Percentiles rank a stretch among this genome's conserved stretches.
Evolutionary conservation across 768 basidiomycete species (phyloP).

Genomic region (Auricularia sp.): DNA sequence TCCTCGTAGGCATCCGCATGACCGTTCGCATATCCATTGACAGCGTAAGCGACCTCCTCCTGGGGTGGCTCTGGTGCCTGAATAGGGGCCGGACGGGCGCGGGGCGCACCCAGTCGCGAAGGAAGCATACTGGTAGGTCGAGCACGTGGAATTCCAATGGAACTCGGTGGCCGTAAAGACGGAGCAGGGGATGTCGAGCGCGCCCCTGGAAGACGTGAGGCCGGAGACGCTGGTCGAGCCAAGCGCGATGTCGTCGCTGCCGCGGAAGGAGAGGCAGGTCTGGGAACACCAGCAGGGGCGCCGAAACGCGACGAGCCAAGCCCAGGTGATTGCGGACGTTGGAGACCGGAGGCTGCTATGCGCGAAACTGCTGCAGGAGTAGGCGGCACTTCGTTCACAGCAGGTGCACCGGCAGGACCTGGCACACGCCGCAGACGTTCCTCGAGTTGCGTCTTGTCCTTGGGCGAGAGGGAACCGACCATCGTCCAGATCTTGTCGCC

Average conservation of each 20-base stretch:
- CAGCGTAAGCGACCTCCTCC: slow-evolving; percentile 14
- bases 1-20: slow-evolving; percentile 19
- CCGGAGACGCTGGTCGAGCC: slow-evolving; percentile 29
- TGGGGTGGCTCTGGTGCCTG: neutral
- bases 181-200: slow-evolving; percentile 21
- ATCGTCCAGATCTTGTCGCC: slow-evolving; percentile 80
- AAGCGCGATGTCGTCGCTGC: slow-evolving; percentile 10
- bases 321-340: slow-evolving; percentile 32
- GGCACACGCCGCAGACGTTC: slow-evolving; percentile 78
- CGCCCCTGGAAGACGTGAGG: slow-evolving; percentile 10
- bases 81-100: slow-evolving; percentile 31
- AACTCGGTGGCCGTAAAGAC: slow-evolving; percentile 11
- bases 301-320: slow-evolving; percentile 13
- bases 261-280: slow-evolving; percentile 32
- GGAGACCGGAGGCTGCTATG: slow-evolving; percentile 28
- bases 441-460: slow-evolving; percentile 88
- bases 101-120: slow-evolving; percentile 62
- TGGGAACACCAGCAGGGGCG: slow-evolving; percentile 24
- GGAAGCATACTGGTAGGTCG: slow-evolving; percentile 64
- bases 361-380: slow-evolving; percentile 34
- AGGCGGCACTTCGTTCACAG: slow-evolving; percentile 34
- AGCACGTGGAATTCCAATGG: neutral
- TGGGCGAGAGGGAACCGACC: slow-evolving; percentile 64
- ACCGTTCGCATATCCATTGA: slow-evolving; percentile 20
- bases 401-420: slow-evolving; percentile 52